Percentiles rank a stretch among this genome's conserved stretches.
These are phyloP conservation scores for Pleurotus salmoneostramineus DNA, from an alignment of 768 basidiomycete genomes.

Conservation along the genomic window DNA sequence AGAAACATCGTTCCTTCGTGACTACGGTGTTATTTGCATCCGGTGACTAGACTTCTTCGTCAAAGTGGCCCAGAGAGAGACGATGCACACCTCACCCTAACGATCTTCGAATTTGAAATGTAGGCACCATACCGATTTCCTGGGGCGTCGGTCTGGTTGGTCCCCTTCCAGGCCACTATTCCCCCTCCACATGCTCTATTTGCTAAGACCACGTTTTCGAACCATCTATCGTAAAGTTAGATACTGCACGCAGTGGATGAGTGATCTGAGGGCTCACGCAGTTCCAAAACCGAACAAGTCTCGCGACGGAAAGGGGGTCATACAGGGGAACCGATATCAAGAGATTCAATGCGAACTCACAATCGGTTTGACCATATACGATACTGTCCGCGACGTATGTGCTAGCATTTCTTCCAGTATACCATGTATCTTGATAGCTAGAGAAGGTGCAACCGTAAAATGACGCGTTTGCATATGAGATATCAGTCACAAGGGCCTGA, in stretches of 20 bases:
- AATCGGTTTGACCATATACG: conserved; percentile 63
- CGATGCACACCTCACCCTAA: conserved; percentile 36
- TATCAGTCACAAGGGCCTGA: conserved; percentile 58
- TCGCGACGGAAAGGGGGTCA: conserved; percentile 11
- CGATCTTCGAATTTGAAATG: conserved; percentile 50
- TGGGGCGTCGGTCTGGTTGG: conserved; percentile 46
- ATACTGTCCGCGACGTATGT: conserved; percentile 61
- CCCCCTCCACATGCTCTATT: conserved; percentile 65
- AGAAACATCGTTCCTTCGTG: conserved; percentile 41
- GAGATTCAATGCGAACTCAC: conserved; percentile 26
- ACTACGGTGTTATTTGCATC: conserved; percentile 49
- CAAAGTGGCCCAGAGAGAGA: neutral
- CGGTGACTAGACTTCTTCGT: conserved; percentile 39
- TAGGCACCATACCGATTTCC: conserved; percentile 54
- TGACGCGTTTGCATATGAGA: conserved; percentile 63
- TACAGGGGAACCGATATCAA: neutral
- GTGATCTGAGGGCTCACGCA: conserved; percentile 33
- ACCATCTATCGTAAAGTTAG: conserved; percentile 38
- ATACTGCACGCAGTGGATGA: neutral
- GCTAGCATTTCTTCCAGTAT: conserved; percentile 53
- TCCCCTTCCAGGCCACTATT: conserved; percentile 62
- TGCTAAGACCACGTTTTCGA: conserved; percentile 54
- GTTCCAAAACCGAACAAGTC: conserved; percentile 62
- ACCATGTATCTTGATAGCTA: conserved; percentile 66
- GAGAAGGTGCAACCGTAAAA: conserved; percentile 62